Conservation (phyloP, 2,329 filamentous ascomycete genomes). For the Pseudogymnoascus sp. region DNA sequence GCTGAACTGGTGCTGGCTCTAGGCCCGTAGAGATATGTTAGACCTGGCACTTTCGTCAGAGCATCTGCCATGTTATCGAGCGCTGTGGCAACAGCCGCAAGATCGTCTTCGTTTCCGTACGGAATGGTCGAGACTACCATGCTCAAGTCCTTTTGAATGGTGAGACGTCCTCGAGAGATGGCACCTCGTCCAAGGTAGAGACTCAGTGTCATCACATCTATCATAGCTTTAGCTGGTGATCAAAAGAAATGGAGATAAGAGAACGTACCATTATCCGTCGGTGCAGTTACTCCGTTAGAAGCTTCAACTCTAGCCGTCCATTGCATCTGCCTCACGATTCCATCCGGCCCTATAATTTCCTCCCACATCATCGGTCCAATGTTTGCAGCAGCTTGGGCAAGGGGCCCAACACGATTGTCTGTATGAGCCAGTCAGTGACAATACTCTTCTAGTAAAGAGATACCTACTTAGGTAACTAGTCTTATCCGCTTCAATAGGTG, state of each 20-base stretch:
- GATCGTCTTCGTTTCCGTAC: conserved; percentile 53
- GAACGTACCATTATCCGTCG: not conserved
- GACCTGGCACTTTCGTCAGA: conserved; percentile 44
- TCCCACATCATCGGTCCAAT: conserved; percentile 58
- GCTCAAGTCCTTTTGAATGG: conserved; percentile 49
- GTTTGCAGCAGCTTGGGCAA: conserved; percentile 58
- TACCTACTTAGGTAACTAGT: conserved; percentile 37
- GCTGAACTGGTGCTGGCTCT: conserved; percentile 43
- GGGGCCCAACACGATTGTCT: conserved; percentile 47
- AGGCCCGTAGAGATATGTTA: conserved; percentile 50
- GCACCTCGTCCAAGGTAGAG: conserved; percentile 59
- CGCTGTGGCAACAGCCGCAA: conserved; percentile 55
- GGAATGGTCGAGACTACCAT: conserved; percentile 53
- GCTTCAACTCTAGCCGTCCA: conserved; percentile 59
- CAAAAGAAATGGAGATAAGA: not conserved
- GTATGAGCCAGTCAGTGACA: conserved; percentile 16
- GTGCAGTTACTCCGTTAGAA: conserved; percentile 14
- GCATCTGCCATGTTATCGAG: conserved; percentile 53
- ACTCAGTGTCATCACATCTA: conserved; percentile 45
- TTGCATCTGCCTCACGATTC: conserved; percentile 55
- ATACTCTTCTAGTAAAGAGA: not conserved
- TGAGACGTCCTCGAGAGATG: conserved; percentile 53
- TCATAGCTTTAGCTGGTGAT: not conserved
- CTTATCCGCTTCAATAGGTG: conserved; percentile 37
- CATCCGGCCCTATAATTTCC: conserved; percentile 49